Base-by-base conservation (phyloP, 1,139 yeast genomes). In the Debaryomyces robertsiae region DNA sequence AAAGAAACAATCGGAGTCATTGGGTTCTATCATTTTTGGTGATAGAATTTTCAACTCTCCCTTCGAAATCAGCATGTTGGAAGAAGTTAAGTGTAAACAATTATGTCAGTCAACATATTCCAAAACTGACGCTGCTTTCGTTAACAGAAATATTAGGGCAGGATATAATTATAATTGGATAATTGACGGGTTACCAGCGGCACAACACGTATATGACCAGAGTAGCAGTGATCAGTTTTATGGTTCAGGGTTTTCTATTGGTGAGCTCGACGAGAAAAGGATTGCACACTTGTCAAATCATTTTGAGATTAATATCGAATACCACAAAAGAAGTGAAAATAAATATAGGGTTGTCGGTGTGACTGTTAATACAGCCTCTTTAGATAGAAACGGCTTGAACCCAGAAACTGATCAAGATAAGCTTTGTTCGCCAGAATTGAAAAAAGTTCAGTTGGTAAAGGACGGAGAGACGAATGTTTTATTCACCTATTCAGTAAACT, bases 1-100 rank as follows among this genome's bases (percentile, higher is more conserved):
- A 13, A 71, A 74, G 52, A 83, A 84, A 52, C 96, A 89, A 61
- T 81, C 89, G 52, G 98, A 91, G 65, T 84, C 95, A 9, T 73
- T 93, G 40, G 99, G 99, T 6, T 84, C 97, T 1, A 84, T 93
- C 48, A 75, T 93, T 43, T 90, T 94, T 63, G 98, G 99, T 46
- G 98, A 93, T 65, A 77, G 98, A 58, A 90, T 93, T 48, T 90
- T 87, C 73, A 84, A 88, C 58, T 89, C 98, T 6, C 97, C 98
- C 2, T 89, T 87, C 56, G 78, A 84, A 42, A 69, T 93, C 50
- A 72, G 77, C 37, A 87, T 93, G 95, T 73, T 86, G 51, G 77
- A 87, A 60, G 77, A 85, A 47, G 77, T 77, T 52, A 59, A 73
- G 9, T 93, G 98, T 71, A 72, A 73, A 42, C 52, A 60, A 17